A percentile compares a stretch with the other conserved stretches of the same genome.
phyloP scores from a whole-genome alignment of 2,329 filamentous ascomycete genomes.

The Colletotrichum tabaci region DNA sequence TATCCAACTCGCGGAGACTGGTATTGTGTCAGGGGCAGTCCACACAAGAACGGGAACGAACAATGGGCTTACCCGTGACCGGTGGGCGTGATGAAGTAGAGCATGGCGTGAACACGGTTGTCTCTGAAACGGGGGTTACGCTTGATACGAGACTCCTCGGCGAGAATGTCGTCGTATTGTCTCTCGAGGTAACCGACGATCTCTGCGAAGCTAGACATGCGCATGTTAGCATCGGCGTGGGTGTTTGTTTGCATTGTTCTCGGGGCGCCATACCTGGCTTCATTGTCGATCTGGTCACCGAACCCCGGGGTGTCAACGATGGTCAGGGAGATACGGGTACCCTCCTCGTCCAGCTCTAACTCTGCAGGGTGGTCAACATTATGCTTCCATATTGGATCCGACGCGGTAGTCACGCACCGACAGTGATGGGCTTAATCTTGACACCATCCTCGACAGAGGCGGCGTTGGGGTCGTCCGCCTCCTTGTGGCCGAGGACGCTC shows the following conservation, averaged over 20 bases:
- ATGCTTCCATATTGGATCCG: conserved; percentile 1
- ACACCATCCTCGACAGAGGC: conserved; percentile 97
- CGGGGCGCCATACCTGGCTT: conserved; percentile 80
- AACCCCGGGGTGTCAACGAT: conserved; percentile 99
- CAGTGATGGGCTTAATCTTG: conserved; percentile 98
- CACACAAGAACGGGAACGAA: neutral
- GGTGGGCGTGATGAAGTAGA: conserved; percentile 99
- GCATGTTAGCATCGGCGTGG: conserved; percentile 1
- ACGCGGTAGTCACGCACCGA: conserved; percentile 73
- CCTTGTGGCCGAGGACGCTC: conserved; percentile 90
- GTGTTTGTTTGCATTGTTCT: neutral
- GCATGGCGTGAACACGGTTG: conserved; percentile 97
- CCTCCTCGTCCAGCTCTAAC: conserved; percentile 97
- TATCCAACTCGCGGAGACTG: conserved; percentile 97
- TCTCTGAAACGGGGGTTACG: conserved; percentile 99
- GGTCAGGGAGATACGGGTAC: conserved; percentile 96
- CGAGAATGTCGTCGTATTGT: conserved; percentile 99
- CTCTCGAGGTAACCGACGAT: conserved; percentile 98
- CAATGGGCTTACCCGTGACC: conserved; percentile 81
- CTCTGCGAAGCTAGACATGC: conserved; percentile 83
- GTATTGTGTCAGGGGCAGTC: conserved; percentile 27
- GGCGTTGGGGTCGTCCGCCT: conserved; percentile 88
- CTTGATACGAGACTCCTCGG: conserved; percentile 99
- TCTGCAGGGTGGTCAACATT: conserved; percentile 67
- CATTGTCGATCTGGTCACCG: conserved; percentile 99